Percentiles rank a stretch among this genome's conserved stretches.
phyloP scores from a whole-genome alignment of 805 yeast species.

The Tetrapisispora arboricola region DNA sequence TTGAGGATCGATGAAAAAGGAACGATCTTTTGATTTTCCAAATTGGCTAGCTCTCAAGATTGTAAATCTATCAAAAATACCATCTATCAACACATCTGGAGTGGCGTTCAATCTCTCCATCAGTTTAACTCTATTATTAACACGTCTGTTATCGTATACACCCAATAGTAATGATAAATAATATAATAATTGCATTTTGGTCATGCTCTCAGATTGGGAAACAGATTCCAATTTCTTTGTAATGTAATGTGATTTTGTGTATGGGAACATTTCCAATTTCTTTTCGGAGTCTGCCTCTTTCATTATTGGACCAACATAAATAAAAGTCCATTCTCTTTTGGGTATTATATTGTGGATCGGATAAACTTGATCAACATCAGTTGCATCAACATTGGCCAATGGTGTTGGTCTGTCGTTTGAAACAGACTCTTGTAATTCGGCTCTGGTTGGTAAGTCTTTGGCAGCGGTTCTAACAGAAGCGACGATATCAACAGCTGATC shows the following conservation, averaged over 20 bases:
- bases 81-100: constrained; percentile 64
- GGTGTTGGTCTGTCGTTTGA: constrained; percentile 79
- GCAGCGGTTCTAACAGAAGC: constrained; percentile 69
- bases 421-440: constrained; percentile 46
- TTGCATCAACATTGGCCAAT: constrained; percentile 63
- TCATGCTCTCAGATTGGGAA: constrained; percentile 37
- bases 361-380: constrained; percentile 72
- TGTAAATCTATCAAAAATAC: constrained; percentile 63
- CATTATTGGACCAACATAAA: constrained; percentile 54
- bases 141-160: constrained; percentile 63
- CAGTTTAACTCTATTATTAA: constrained; percentile 47
- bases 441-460: constrained; percentile 59
- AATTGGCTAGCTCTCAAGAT: constrained; percentile 50
- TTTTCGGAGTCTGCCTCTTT: constrained; percentile 42
- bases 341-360: constrained; percentile 66
- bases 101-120: constrained; percentile 55
- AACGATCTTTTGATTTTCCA: constrained; percentile 66
- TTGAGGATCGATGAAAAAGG: constrained; percentile 78
- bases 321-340: constrained; percentile 46
- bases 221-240: constrained; percentile 36
- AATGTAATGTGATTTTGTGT: constrained; percentile 45
- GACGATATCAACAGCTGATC: constrained; percentile 67
- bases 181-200: constrained; percentile 60
- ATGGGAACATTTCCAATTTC: constrained; percentile 54
- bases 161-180: constrained; percentile 76